Percentiles rank a stretch among this genome's conserved stretches.
These are phyloP conservation scores for Podila epicladia DNA, from an alignment of 192 early-diverging fungal species.

Conservation along the genomic window DNA sequence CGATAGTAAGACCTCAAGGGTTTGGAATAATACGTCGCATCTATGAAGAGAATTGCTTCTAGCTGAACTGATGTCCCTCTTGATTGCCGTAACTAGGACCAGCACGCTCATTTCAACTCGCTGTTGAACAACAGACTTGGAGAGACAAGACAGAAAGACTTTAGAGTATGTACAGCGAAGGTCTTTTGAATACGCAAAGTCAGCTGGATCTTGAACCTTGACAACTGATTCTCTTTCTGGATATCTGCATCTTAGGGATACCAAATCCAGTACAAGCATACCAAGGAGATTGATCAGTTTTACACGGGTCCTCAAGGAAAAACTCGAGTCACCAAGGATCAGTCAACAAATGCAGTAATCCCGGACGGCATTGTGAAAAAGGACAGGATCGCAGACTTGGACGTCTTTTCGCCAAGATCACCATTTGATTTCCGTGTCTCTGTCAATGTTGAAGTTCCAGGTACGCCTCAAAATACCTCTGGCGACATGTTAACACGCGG, in stretches of 20 bases:
- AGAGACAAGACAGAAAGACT: conserved; percentile 55
- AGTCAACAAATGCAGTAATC: conserved; percentile 63
- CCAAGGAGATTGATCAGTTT: conserved; percentile 44
- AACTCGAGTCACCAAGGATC: conserved; percentile 72
- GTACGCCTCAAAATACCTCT: conserved; percentile 26
- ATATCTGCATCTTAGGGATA: background rate
- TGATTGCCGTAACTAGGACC: conserved; percentile 51
- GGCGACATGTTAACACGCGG: background rate
- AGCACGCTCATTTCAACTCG: conserved; percentile 87
- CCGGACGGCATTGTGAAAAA: conserved; percentile 73
- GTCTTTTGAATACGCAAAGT: background rate
- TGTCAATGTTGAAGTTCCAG: conserved; percentile 79
- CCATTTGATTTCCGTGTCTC: conserved; percentile 89
- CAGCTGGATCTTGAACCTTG: background rate
- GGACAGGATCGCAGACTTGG: conserved; percentile 82
- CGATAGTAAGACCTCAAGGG: conserved; percentile 46
- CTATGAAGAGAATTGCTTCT: background rate
- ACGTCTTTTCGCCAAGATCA: conserved; percentile 84
- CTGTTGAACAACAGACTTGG: conserved; percentile 80
- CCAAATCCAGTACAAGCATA: conserved; percentile 32
- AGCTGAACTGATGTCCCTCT: background rate
- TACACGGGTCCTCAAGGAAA: conserved; percentile 29
- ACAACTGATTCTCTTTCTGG: background rate
- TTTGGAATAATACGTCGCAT: background rate
- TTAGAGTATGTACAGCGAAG: conserved; percentile 31